Conservation (phyloP, 306 rosid species). For the Trifolium repens region DNA sequence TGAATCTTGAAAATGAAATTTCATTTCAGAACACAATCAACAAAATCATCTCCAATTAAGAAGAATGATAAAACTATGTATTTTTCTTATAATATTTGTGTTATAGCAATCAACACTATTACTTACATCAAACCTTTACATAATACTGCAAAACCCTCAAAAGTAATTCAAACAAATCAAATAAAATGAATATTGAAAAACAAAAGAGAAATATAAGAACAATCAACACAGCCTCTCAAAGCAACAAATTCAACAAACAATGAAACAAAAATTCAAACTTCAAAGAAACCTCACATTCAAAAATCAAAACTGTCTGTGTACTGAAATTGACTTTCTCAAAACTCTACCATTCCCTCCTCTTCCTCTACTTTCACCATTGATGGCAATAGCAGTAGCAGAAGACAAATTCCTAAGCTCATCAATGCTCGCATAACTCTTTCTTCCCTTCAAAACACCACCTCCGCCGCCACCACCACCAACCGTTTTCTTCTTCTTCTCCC, state of each 20-base stretch:
- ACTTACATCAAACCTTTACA: constrained; percentile 46
- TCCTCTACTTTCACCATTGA: constrained; percentile 63
- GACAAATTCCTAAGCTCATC: constrained; percentile 77
- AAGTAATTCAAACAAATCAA: not conserved
- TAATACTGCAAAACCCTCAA: constrained; percentile 17
- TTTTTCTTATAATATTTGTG: constrained; percentile 35
- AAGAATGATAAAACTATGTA: constrained; percentile 19
- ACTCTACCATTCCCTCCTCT: constrained; percentile 55
- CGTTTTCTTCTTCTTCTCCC: constrained; percentile 57
- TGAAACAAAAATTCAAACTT: constrained; percentile 24
- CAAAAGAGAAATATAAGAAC: constrained; percentile 9
- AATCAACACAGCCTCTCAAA: constrained; percentile 35
- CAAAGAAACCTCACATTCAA: constrained; percentile 44
- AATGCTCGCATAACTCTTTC: constrained; percentile 86
- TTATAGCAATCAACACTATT: constrained; percentile 26
- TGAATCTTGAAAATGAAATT: not conserved
- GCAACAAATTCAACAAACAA: constrained; percentile 31
- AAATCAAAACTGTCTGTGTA: constrained; percentile 57
- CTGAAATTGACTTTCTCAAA: constrained; percentile 51
- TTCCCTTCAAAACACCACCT: constrained; percentile 47
- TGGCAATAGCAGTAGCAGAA: constrained; percentile 61
- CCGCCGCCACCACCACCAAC: not conserved
- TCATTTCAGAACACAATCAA: constrained; percentile 12
- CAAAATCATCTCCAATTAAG: not conserved
- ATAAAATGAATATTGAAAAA: constrained; percentile 32